Evolutionary conservation across 306 rosid genomes (phyloP), one percentile per base, ranked within the genome.

Genomic region (Potentilla sterilis): DNA sequence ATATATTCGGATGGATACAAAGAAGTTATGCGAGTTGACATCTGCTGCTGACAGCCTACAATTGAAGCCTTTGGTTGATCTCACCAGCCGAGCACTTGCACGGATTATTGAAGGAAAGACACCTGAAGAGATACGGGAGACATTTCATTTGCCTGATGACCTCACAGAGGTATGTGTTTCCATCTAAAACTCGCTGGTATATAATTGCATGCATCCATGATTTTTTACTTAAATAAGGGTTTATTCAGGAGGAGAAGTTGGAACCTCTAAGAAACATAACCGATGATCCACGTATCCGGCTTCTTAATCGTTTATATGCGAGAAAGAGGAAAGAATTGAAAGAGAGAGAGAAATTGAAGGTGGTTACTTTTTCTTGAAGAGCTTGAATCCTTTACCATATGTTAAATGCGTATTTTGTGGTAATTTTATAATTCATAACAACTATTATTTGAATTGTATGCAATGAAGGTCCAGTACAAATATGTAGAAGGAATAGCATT

Each of bases 271-370:
- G 88, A 83, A 93, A 93, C 84, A 83, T 85, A 75, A 87, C 93
- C 5, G 98, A 91, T 49, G 97, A 93, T 87, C 98, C 98, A 34
- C 96, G 96, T n/a, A 91, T 93, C 44, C 91, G 97, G 78, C 98
- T 93, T 78, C 82, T 93, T 55, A 93, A 89, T 81, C 84, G 96
- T 77, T 86, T 93, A 78, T 88, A 93, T 85, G 98, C 98, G 49
- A 88, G 89, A 72, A 93, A 91, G 85, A 88, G 93, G 87, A 89
- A 88, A 87, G 98, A 91, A 61, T 78, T 91, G 69, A 87, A 82
- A 78, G 97, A 93, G 78, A 80, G 89, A 84, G 88, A 89, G 79
- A 93, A 85, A 75, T 72, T 90, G 81, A 93, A 93, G 96, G 95
- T 88, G 85, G 77, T 76, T 82, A 54, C 70, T 75, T 57, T 77